Conservation (phyloP, 2,329 filamentous ascomycete genomes). For the Aspergillus neoniger region DNA sequence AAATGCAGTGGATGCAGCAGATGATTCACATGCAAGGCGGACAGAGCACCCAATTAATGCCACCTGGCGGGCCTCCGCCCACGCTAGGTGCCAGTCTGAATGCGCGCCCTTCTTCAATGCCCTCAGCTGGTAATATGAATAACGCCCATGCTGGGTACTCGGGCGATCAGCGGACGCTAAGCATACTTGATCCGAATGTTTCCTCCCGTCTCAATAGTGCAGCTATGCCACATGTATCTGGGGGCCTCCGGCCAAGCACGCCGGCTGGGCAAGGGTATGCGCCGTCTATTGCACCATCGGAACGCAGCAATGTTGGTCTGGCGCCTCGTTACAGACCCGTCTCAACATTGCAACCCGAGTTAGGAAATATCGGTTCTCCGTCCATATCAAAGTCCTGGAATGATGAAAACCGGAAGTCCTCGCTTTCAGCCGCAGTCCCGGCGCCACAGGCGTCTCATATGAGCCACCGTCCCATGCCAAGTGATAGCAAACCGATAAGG, state of each 20-base stretch:
- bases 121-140: slow-evolving; percentile 31
- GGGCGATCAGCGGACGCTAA: slow-evolving; percentile 67
- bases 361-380: slow-evolving; percentile 35
- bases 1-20: slow-evolving; percentile 87
- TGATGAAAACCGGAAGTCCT: slow-evolving; percentile 36
- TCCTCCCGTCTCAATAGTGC: slow-evolving; percentile 40
- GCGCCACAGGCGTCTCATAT: slow-evolving; percentile 30
- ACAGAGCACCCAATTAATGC: slow-evolving; percentile 36
- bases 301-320: slow-evolving; percentile 89
- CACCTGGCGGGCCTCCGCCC: slow-evolving; percentile 30
- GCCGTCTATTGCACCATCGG: slow-evolving; percentile 90
- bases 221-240: slow-evolving; percentile 37
- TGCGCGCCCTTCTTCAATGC: slow-evolving; percentile 54
- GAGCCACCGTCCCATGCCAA: slow-evolving; percentile 34
- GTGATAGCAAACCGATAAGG: slow-evolving; percentile 20
- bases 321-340: slow-evolving; percentile 90
- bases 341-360: slow-evolving; percentile 59
- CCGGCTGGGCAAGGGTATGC: slow-evolving; percentile 61
- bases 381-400: slow-evolving; percentile 40
- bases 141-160: slow-evolving; percentile 18
- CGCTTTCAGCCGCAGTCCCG: slow-evolving; percentile 23
- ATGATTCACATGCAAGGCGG: slow-evolving; percentile 64
- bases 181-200: slow-evolving; percentile 72
- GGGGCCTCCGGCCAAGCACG: slow-evolving; percentile 27
- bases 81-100: slow-evolving; percentile 28